Evolutionary conservation across 179 eudicot species (phyloP), one percentile per base, ranked within the genome.

Genomic region (Beta macrorhiza): DNA sequence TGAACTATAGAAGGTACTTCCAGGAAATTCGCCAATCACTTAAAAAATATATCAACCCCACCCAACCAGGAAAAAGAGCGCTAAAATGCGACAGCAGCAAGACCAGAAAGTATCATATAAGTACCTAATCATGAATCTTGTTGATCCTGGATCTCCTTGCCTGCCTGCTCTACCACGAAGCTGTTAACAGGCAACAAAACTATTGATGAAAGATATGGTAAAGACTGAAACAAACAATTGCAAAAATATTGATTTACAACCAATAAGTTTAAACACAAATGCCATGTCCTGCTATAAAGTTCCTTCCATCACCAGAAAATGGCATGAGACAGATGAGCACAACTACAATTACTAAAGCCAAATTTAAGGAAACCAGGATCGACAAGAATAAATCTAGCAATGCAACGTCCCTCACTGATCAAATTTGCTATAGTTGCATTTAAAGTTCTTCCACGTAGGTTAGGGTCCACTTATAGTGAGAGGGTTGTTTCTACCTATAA

Each of bases 141-240:
- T 92, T 79, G 99, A 96, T 72, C 99, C 99, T 29, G 95, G 99
- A 91, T 96, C 99, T 73, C 99, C 99, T 86, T 96, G 99, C 82
- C 99, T 92, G 55, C 97, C 99, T 71, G 99, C 97, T 87, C 99
- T 91, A 78, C 99, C 99, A 85, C 99, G 98, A 65, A 96, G 98
- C 99, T 96, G 88, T 67, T 58, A 71, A 62, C 78, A 87, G 75
- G 70, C 64, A 86, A 70, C 47, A 78, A 8, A 64, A 79, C 22
- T 15, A 64, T 22, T 12, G 70, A 69, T 8, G 51, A 62, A 53
- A 72, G 57, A 77, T 22, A n/a, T 45, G 20, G 47, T 61, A 13
- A 63, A 32, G 20, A 19, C 55, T 61, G 6, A 75, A 19, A 77
- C 74, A 64, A 61, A 69, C 7, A 82, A 45, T 64, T 5, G 16